Evolutionary conservation across 257 asterid species (phyloP).

Genomic region (Nicotiana attenuata): DNA sequence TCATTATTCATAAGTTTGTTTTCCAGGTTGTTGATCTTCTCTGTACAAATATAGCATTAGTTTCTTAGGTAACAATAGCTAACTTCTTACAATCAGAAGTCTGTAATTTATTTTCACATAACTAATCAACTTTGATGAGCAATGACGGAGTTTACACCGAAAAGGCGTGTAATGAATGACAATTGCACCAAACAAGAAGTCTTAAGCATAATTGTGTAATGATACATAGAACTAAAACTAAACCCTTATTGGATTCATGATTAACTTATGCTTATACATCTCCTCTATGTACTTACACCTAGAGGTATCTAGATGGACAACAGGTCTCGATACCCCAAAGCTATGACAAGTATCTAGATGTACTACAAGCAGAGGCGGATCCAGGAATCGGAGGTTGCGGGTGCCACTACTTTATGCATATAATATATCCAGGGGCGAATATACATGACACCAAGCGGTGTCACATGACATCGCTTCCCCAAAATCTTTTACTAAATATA

Average conservation of each 20-base stretch:
- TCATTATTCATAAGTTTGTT: conserved; percentile 26
- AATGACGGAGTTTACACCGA: neutral
- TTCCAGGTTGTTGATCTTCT: conserved; percentile 27
- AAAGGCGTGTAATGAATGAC: neutral
- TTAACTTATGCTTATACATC: neutral
- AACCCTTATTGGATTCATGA: neutral
- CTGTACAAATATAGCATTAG: conserved; percentile 15
- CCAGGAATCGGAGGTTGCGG: too few species aligned
- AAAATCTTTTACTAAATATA: too few species aligned
- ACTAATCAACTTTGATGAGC: neutral
- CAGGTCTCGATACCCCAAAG: neutral
- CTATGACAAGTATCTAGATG: neutral
- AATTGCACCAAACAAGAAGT: neutral
- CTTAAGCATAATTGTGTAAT: neutral
- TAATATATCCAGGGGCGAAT: too few species aligned
- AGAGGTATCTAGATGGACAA: neutral
- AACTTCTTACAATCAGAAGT: neutral
- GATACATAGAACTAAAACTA: neutral
- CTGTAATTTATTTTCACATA: neutral
- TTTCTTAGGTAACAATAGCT: neutral
- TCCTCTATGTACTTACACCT: neutral
- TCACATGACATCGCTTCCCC: too few species aligned
- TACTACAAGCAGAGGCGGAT: neutral
- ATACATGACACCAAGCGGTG: too few species aligned
- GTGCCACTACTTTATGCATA: too few species aligned